Evolutionary conservation across 2,329 filamentous ascomycete species (phyloP).

Genomic region (Ilyonectria sp.): DNA sequence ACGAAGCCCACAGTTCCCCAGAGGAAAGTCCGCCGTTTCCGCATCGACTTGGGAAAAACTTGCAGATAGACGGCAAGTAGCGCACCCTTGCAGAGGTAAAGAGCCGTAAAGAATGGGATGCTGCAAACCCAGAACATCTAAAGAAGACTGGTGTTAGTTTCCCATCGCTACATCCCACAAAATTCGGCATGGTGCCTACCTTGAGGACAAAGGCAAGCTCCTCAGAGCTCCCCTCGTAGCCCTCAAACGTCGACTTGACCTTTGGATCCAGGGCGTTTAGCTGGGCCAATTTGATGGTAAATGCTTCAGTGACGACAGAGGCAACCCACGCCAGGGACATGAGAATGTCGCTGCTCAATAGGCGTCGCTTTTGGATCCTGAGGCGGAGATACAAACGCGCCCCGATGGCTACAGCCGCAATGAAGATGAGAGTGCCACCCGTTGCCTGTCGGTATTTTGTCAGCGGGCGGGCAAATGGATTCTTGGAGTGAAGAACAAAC

Average conservation of each 20-base stretch:
- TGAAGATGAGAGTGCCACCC: constrained; percentile 33
- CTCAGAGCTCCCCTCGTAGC: not conserved
- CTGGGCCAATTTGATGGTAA: constrained; percentile 21
- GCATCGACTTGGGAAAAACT: constrained; percentile 31
- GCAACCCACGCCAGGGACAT: constrained; percentile 31
- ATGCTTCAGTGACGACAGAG: constrained; percentile 6
- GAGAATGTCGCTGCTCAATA: constrained; percentile 23
- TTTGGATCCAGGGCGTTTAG: constrained; percentile 22
- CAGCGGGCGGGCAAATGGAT: not conserved
- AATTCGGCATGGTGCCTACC: not conserved
- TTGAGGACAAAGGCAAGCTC: not conserved
- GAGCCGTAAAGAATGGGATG: constrained; percentile 28
- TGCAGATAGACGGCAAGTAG: constrained; percentile 31
- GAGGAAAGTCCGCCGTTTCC: constrained; percentile 22
- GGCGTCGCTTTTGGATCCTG: constrained; percentile 27
- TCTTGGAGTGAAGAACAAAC: not conserved
- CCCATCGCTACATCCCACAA: not conserved
- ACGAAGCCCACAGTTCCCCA: constrained; percentile 23
- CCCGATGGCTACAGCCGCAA: constrained; percentile 28
- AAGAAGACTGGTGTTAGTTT: not conserved
- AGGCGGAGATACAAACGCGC: constrained; percentile 38
- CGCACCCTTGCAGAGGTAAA: constrained; percentile 36
- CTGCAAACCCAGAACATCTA: constrained; percentile 26
- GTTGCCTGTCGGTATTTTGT: constrained; percentile 19
- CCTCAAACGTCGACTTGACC: not conserved